Base-by-base conservation (phyloP, 495 filamentous ascomycete species). In the Hypomontagnella submonticulosa region DNA sequence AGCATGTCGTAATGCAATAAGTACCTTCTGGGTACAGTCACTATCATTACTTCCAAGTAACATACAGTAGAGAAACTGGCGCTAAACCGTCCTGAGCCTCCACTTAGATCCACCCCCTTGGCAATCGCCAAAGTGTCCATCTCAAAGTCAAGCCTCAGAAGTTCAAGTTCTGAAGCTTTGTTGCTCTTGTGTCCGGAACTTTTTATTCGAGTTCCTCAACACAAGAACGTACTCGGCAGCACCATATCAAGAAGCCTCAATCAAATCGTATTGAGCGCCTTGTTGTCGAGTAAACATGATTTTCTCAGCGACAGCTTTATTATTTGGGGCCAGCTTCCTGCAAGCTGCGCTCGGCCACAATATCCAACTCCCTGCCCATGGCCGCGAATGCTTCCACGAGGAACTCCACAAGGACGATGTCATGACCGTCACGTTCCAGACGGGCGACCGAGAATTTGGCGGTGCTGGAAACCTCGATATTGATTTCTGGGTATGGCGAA, bases 371-470 rank as follows among this genome's bases (percentile, higher is more conserved):
- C 87, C 88, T 53, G 87, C 95, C 56, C 93, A 98, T 77, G 87
- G 90, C 62, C 85, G 92, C 74, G 95, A 99, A 82, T 99, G 95
- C 82, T 99, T 97, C 85, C 92, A 97, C 84, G 95, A 99, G 81
- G 76, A 80, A 47, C 88, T 99, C 40, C 93, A 97, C 80, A 86
- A 84, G 69, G 95, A 97, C 77, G 95, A 99, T 80, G 89, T 89
- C 77, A 99, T 99, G 95, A 97, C 93, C 8, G 94, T 99, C 30
- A 95, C 93, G 12, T 99, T 97, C 83, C 95, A 98, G 81, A 93
- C 98, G 59, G 95, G 96, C 67, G 95, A 99, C 75, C 80, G 96
- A 56, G 95, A 99, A 71, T 98, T 97, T 76, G 95, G 94, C 27
- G 89, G 91, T 12, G 93, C 92, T 38, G 94, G 95, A 10, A 98